A percentile compares a stretch with the other conserved stretches of the same genome.
These are phyloP conservation scores for Populus tomentosa DNA, from an alignment of 441 rosid genomes.

Conservation along the genomic window DNA sequence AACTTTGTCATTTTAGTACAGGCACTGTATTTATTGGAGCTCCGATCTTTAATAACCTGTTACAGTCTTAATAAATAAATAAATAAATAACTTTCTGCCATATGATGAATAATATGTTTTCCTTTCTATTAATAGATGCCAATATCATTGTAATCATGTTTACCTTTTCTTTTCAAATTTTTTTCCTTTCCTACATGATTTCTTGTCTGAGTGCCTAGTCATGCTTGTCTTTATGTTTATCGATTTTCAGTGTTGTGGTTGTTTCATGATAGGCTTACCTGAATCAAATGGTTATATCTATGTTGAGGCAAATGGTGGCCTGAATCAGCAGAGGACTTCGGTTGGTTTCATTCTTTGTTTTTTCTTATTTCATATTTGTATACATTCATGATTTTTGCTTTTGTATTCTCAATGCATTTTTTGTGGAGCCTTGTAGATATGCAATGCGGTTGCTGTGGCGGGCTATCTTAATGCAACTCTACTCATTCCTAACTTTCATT, in stretches of 20 bases:
- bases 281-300: constrained; percentile 93
- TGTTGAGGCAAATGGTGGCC: constrained; percentile 97
- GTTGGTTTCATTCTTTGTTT: constrained; percentile 50
- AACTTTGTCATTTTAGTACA: not conserved
- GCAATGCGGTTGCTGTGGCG: constrained; percentile 99
- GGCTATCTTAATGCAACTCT: constrained; percentile 98
- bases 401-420: constrained; percentile 21
- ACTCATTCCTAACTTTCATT: constrained; percentile 90
- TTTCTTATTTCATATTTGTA: constrained; percentile 15
- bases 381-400: constrained; percentile 19
- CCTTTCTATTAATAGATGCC: not conserved
- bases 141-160: not conserved
- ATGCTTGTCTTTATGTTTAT: not conserved
- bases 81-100: not conserved
- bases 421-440: constrained; percentile 58
- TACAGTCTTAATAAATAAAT: not conserved
- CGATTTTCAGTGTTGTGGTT: constrained; percentile 9
- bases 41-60: not conserved
- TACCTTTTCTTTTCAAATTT: not conserved
- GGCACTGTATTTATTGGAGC: not conserved
- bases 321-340: constrained; percentile 98
- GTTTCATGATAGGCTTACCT: constrained; percentile 54
- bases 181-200: not conserved
- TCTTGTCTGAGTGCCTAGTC: not conserved
- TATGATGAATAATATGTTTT: not conserved